Evolutionary conservation across 2,329 filamentous ascomycete species (phyloP).

Genomic region (Neopestalotiopsis sp.): DNA sequence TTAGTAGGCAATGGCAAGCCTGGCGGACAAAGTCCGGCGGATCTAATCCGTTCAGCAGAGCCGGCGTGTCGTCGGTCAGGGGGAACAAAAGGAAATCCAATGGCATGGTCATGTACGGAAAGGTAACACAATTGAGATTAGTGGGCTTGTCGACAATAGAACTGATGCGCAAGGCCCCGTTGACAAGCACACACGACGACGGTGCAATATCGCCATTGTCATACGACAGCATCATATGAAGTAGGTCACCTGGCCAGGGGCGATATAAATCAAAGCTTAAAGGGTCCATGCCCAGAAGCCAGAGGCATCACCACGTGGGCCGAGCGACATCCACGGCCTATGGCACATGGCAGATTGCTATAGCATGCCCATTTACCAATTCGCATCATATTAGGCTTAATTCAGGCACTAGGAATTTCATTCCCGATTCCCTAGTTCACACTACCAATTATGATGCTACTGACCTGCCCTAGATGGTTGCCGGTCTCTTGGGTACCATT

Average conservation of each 20-base stretch:
- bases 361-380: neutral
- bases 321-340: neutral
- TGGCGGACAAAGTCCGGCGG: neutral
- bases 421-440: neutral
- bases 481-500: neutral
- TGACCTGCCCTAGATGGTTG: neutral
- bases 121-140: slow-evolving; percentile 1
- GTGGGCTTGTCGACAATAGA: neutral
- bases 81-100: neutral
- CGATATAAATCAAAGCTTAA: slow-evolving; percentile 5
- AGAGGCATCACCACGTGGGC: slow-evolving; percentile 1
- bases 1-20: neutral
- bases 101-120: neutral
- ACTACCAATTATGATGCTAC: neutral
- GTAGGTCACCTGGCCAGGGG: neutral
- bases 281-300: neutral
- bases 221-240: neutral
- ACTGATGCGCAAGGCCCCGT: neutral
- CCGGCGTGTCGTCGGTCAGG: neutral
- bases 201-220: neutral
- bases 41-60: neutral
- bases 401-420: neutral
- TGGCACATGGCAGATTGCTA: neutral
- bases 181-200: neutral
- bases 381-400: slow-evolving; percentile 1